A percentile compares a stretch with the other conserved stretches of the same genome.
Conservation (phyloP, 306 rosid genomes). For the Castanea mollissima region DNA sequence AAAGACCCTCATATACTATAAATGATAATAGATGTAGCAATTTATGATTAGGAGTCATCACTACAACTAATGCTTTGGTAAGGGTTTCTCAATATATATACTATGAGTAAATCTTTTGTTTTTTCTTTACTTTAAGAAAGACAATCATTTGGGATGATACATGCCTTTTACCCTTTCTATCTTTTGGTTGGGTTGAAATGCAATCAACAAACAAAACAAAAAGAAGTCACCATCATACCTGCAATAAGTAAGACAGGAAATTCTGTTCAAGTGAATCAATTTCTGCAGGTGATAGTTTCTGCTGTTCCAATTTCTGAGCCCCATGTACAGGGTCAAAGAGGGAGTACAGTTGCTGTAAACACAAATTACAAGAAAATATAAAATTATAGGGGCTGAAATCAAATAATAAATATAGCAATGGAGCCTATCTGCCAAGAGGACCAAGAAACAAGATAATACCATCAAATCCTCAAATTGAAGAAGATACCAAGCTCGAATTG, state of each 20-base stretch:
- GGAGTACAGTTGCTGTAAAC: conserved; percentile 85
- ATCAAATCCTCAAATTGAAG: conserved; percentile 96
- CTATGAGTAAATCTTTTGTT: neutral
- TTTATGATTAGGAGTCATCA: neutral
- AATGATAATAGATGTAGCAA: neutral
- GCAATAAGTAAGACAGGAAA: conserved; percentile 75
- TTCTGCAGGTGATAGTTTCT: conserved; percentile 57
- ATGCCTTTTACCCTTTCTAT: neutral
- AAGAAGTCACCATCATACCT: conserved; percentile 47
- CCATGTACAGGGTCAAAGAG: conserved; percentile 87
- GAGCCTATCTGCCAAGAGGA: conserved; percentile 8
- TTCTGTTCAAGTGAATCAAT: conserved; percentile 81
- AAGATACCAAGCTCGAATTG: conserved; percentile 96
- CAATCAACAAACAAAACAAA: conserved; percentile 1
- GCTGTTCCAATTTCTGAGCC: conserved; percentile 74
- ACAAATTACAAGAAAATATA: conserved; percentile 2
- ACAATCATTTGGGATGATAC: neutral
- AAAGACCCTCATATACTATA: neutral
- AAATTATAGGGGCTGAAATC: neutral
- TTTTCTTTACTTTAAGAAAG: neutral
- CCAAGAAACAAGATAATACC: conserved; percentile 47
- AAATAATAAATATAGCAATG: conserved; percentile 13
- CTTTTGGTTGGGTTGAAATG: neutral
- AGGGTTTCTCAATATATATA: neutral
- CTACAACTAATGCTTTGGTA: neutral